Conservation (phyloP, 2,329 filamentous ascomycete species). For the Colletotrichum tofieldiae region DNA sequence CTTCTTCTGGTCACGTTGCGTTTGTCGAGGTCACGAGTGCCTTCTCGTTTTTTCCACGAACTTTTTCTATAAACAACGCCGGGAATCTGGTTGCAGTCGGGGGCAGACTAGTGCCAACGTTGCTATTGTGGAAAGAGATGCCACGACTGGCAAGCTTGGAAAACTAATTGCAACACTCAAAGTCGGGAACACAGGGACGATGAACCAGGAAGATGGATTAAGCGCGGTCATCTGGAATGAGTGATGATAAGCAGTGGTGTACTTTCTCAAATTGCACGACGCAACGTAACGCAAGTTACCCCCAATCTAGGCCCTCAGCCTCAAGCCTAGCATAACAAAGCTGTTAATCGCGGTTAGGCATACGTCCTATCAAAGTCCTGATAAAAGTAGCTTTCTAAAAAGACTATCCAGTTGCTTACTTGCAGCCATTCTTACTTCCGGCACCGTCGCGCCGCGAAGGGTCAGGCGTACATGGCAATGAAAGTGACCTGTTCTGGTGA, state of each 20-base stretch:
- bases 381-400: too few relatives aligned
- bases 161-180: constrained; percentile 58
- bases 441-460: too few relatives aligned
- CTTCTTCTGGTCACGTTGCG: constrained; percentile 62
- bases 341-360: neutral
- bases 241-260: constrained; percentile 43
- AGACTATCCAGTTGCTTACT: neutral
- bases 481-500: too few relatives aligned
- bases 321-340: neutral
- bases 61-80: constrained; percentile 73
- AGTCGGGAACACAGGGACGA: constrained; percentile 57
- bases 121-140: constrained; percentile 70
- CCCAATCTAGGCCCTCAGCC: neutral
- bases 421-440: neutral
- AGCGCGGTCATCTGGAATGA: constrained; percentile 66
- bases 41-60: constrained; percentile 73
- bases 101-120: constrained; percentile 73
- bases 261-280: neutral
- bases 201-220: constrained; percentile 63
- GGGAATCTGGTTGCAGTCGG: constrained; percentile 75
- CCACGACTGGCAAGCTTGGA: constrained; percentile 69
- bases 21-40: constrained; percentile 71
- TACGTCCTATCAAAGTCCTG: neutral
- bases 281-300: too few relatives aligned
- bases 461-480: too few relatives aligned